phyloP scores from a whole-genome alignment of 148 eudicot genomes.

The Cornus suecica region DNA sequence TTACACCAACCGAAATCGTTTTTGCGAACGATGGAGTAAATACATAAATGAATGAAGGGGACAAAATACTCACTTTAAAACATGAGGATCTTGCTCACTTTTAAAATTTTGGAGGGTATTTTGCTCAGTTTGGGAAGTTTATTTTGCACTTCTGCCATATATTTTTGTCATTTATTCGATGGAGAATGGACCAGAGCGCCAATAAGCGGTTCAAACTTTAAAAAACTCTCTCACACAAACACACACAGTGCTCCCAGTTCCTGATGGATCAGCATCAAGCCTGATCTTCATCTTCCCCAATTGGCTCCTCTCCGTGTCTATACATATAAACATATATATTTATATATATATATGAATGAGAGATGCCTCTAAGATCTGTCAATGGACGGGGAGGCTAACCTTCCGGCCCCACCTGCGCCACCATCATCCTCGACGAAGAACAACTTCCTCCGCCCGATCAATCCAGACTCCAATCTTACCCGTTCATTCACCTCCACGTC shows the following conservation, averaged over 20 bases:
- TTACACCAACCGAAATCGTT: no score
- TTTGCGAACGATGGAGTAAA: no score
- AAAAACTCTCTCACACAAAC: conserved; percentile 9
- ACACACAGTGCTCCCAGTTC: neutral
- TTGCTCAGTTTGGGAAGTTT: no score
- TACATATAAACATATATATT: no score
- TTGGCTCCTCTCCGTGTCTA: conserved; percentile 3
- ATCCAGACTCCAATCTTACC: conserved; percentile 29
- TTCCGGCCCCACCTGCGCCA: conserved; percentile 38
- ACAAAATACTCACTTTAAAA: no score
- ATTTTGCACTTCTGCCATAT: no score
- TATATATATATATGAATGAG: conserved; percentile 18
- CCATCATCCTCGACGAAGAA: conserved; percentile 12
- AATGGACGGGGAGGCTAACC: conserved; percentile 67
- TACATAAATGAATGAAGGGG: no score
- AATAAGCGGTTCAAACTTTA: conserved; percentile 15
- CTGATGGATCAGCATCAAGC: neutral
- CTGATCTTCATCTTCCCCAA: neutral
- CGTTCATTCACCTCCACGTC: conserved; percentile 33
- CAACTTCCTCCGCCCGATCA: conserved; percentile 36
- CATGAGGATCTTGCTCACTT: no score
- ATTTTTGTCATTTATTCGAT: no score
- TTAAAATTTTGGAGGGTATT: no score
- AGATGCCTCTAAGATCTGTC: conserved; percentile 38
- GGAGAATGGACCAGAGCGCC: no score